Base-by-base conservation (phyloP, 2,329 filamentous ascomycete species). In the Zymoseptoria tritici region DNA sequence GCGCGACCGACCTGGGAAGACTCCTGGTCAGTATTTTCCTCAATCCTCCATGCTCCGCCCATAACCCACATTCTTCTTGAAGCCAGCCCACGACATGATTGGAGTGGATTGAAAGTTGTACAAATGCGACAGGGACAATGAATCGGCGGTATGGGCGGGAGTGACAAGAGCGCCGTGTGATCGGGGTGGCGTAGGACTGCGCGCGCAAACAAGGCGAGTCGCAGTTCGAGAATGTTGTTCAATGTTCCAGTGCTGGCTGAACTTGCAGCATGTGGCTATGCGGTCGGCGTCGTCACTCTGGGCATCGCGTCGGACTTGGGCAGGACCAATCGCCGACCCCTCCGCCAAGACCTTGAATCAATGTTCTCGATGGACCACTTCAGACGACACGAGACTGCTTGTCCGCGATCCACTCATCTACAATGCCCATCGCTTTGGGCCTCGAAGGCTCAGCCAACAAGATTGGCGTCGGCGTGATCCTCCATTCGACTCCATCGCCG, bases 361-460 rank as follows among this genome's bases (percentile, higher is more conserved):
- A 24, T 9, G 4, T 21, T 51, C 50, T 19, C 6, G 19, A 21
- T 24, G 22, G 22, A 52, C 50, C 13, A 52, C 50, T 24, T 52
- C 11, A 11, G 8, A 24, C 50, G 22, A 52, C 21, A 24, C 31
- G 20, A 46, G 54, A 20, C 24, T 36, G 19, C 20, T 29, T 29
- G 52, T 52, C 26, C 9, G 49, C 56, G 16, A 31, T 7, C 54
- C 11, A 46, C 4, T 16, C 9, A 9, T 3, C 22, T 62, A 67
- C 58, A 3, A 74, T 74, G 72, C 70, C 72, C 80, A 87, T 89
- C 67, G 83, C 86, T 29, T 81, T 90, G 69, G 87, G 87, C 21
- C 82, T 90, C 73, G 94, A 99, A 80, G 93, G 94, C 74, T 96
- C 91, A 59, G 94, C 94, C 76, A 99, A 99, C 81, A 99, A 99